These are phyloP conservation scores for Saccharomycopsis phalli DNA, from an alignment of 1,139 yeast species.

Conservation along the genomic window DNA sequence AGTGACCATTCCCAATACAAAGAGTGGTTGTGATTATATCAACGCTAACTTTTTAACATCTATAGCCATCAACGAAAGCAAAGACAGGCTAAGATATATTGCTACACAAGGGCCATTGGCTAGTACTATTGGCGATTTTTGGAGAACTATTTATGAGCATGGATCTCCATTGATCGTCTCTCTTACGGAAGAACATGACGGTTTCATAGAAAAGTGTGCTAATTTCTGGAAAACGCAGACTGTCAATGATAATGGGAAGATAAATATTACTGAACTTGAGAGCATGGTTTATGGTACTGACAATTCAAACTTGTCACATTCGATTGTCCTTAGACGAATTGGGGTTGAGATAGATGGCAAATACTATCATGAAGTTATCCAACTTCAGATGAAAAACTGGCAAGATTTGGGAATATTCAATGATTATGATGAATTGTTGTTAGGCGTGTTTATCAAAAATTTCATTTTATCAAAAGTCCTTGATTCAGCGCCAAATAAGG, in stretches of 20 bases:
- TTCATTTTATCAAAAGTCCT: slow-evolving; percentile 21
- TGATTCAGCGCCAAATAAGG: slow-evolving; percentile 24
- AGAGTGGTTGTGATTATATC: slow-evolving; percentile 39
- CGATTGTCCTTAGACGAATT: slow-evolving; percentile 32
- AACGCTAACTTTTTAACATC: slow-evolving; percentile 49
- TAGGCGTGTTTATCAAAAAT: slow-evolving; percentile 14
- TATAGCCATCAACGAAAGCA: slow-evolving; percentile 27
- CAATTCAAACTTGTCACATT: not conserved
- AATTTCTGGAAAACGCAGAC: slow-evolving; percentile 38
- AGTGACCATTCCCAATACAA: slow-evolving; percentile 34
- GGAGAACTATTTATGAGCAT: slow-evolving; percentile 64
- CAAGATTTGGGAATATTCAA: slow-evolving; percentile 60
- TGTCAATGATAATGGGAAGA: slow-evolving; percentile 6
- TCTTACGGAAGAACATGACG: slow-evolving; percentile 49
- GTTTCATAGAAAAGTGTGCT: slow-evolving; percentile 46
- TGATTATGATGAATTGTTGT: slow-evolving; percentile 16
- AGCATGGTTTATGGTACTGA: not conserved
- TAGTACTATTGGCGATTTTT: slow-evolving; percentile 70
- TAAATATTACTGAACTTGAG: slow-evolving; percentile 7
- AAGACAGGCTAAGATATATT: slow-evolving; percentile 40
- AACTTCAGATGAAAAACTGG: slow-evolving; percentile 69
- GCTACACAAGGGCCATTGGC: slow-evolving; percentile 86
- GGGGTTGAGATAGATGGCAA: slow-evolving; percentile 27
- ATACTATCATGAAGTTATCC: slow-evolving; percentile 36
- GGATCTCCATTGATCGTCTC: slow-evolving; percentile 58